Evolutionary conservation across 2,329 filamentous ascomycete species (phyloP), one percentile per base, ranked within the genome.

Genomic region (Penicillium olsonii): DNA sequence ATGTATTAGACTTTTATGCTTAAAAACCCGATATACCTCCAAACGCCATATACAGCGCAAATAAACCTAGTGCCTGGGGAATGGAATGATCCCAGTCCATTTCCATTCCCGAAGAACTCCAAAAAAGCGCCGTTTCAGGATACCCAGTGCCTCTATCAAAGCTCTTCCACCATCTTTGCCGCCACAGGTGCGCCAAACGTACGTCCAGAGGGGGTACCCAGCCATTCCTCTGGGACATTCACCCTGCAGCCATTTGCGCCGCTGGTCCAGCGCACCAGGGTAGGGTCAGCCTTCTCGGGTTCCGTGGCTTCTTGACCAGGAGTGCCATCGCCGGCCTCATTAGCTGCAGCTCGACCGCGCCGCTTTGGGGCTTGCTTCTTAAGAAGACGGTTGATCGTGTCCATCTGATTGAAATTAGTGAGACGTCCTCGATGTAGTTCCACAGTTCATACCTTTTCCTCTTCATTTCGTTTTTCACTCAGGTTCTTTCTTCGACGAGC

Each of bases 391-490:
- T 85, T 84, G 68, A 86, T 85, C 2, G 83, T 85, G 62, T 85
- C 83, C 78, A 84, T 82, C 82, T 84, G 26, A 37, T n/a, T 19
- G 18, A 9, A 14, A 39, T 67, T 44, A 68, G 60, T 37, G 24
- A 22, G 11, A 14, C 26, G 40, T 17, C 17, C 39, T 45, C 20
- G 31, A 18, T n/a, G n/a, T 11, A 9, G 6, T 22, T 22, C 4
- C 14, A 22, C 27, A 39, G 14, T 1, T 20, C 83, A 24, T 64
- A 85, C 85, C 78, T 89, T 90, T 68, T 89, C 87, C 71, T 90
- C 87, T 62, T 89, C 86, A 47, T 88, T 87, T n/a, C 86, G 80
- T 73, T 88, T 88, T 70, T 89, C 87, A 50, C 83, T 87, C 26
- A 89, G 75, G 56, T 89, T 88, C 72, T 89, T 89, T 52, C 87